phyloP scores from a whole-genome alignment of 805 yeast genomes.

The Priceomyces medius region DNA sequence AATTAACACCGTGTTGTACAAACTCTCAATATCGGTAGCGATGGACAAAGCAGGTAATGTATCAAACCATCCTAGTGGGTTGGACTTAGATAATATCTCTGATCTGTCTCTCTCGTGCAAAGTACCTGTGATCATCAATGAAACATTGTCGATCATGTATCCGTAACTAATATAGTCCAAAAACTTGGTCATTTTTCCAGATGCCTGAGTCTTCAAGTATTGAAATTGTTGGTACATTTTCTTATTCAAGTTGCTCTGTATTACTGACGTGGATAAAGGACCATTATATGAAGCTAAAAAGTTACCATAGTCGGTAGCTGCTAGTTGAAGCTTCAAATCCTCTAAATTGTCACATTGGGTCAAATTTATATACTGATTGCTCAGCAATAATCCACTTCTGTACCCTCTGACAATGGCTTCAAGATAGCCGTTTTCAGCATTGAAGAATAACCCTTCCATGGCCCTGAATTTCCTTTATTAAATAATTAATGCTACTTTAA shows the following conservation, averaged over 20 bases:
- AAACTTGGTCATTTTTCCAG: constrained; percentile 74
- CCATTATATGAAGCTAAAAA: constrained; percentile 80
- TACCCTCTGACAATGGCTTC: constrained; percentile 96
- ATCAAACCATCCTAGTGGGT: constrained; percentile 98
- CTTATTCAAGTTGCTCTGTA: constrained; percentile 73
- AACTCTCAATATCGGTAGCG: constrained; percentile 92
- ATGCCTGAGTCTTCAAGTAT: constrained; percentile 80
- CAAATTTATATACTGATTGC: constrained; percentile 82
- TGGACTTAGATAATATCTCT: constrained; percentile 87
- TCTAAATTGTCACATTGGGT: constrained; percentile 96
- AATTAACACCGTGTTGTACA: constrained; percentile 86
- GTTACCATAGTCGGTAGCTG: constrained; percentile 95
- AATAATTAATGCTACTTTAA: background rate
- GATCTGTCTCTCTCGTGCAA: constrained; percentile 89
- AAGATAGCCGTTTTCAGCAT: constrained; percentile 83
- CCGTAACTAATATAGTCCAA: constrained; percentile 93
- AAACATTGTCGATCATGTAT: constrained; percentile 97
- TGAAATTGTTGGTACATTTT: constrained; percentile 82
- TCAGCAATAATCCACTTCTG: constrained; percentile 74
- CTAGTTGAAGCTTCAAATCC: constrained; percentile 88
- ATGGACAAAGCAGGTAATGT: constrained; percentile 92
- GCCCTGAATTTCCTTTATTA: background rate
- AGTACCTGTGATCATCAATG: constrained; percentile 94
- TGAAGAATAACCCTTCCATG: constrained; percentile 94
- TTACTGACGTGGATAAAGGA: constrained; percentile 80